Conservation (phyloP, 1,139 yeast species). For the Scheffersomyces illinoinensis region DNA sequence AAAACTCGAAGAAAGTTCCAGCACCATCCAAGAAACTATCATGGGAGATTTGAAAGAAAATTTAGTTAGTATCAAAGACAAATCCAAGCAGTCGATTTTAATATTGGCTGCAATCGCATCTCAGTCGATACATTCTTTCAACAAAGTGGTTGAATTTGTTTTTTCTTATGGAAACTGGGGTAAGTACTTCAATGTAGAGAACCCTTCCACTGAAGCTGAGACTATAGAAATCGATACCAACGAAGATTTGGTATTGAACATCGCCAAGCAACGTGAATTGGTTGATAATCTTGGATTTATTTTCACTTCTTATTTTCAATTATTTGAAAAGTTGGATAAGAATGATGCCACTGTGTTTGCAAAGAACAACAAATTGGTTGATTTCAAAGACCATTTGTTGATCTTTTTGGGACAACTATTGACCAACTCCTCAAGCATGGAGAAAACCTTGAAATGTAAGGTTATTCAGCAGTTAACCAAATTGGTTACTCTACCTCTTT, state of each 20-base stretch:
- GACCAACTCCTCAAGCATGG: slow-evolving; percentile 64
- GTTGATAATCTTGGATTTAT: slow-evolving; percentile 63
- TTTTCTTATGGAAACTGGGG: slow-evolving; percentile 41
- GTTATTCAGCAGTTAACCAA: slow-evolving; percentile 66
- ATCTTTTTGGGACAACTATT: slow-evolving; percentile 66
- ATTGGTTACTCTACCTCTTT: slow-evolving; percentile 46
- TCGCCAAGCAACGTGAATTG: slow-evolving; percentile 59
- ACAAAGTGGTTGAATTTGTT: slow-evolving; percentile 40
- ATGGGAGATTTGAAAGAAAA: slow-evolving; percentile 59
- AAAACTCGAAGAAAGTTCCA: slow-evolving; percentile 24
- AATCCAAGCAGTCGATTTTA: slow-evolving; percentile 60
- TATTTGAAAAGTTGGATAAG: slow-evolving; percentile 13
- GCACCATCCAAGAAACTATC: slow-evolving; percentile 31
- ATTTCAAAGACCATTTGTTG: slow-evolving; percentile 65
- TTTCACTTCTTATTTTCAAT: slow-evolving; percentile 31
- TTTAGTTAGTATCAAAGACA: slow-evolving; percentile 49
- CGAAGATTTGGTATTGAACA: slow-evolving; percentile 38
- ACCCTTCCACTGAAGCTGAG: slow-evolving; percentile 6
- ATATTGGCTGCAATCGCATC: slow-evolving; percentile 59
- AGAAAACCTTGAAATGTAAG: slow-evolving; percentile 65
- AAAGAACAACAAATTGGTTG: slow-evolving; percentile 26
- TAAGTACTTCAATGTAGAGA: slow-evolving; percentile 28
- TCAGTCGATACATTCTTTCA: slow-evolving; percentile 37
- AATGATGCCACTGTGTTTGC: slow-evolving; percentile 11
- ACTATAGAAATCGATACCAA: slow-evolving; percentile 15